Evolutionary conservation across 208 protist species (phyloP), one percentile per base, ranked within the genome.

Genomic region (Leishmania lainsoni): DNA sequence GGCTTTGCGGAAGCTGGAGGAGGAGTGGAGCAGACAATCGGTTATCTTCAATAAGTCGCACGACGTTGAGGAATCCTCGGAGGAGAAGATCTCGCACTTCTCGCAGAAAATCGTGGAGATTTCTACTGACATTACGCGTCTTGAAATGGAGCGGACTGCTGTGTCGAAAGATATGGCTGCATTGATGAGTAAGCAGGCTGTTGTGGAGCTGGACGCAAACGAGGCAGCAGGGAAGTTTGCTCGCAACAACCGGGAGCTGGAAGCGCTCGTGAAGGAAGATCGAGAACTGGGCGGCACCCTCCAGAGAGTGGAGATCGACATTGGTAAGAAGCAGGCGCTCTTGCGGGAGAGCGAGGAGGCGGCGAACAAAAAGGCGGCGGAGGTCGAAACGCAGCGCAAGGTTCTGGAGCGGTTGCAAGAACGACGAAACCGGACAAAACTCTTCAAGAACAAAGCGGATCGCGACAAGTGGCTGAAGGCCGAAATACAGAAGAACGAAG

Each of bases 371-470:
- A 81, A 93, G 59, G 79, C 87, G 32, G 65, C 81, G 0, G 86
- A 89, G 39, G 79, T 96, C 22, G 78, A 87, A 12, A 68, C 77
- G n/a, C 76, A 87, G 63, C 89, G 96, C 66, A 83, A 84, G 52
- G 74, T 79, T 49, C 61, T 99, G 1, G 90, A 98, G 59, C 81
- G 83, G 29, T 78, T 99, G 45, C 94, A 98, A 45, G 93, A 95
- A 16, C 96, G 97, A 72, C 90, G 97, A 29, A 97, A 95, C 51
- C 86, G 96, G 22, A 90, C 87, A 48, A 91, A 91, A n/a, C 91
- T 98, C 32, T 99, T 99, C 86, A 93, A 92, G 78, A 97, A 75
- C 75, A 93, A 95, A 68, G 63, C 75, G 5, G 98, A 99, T 51
- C 92, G 98, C 39, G 96, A 99, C 86, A 78, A 71, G 51, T 99